Conservation (phyloP, 495 filamentous ascomycete genomes). For the Rhypophila decipiens region DNA sequence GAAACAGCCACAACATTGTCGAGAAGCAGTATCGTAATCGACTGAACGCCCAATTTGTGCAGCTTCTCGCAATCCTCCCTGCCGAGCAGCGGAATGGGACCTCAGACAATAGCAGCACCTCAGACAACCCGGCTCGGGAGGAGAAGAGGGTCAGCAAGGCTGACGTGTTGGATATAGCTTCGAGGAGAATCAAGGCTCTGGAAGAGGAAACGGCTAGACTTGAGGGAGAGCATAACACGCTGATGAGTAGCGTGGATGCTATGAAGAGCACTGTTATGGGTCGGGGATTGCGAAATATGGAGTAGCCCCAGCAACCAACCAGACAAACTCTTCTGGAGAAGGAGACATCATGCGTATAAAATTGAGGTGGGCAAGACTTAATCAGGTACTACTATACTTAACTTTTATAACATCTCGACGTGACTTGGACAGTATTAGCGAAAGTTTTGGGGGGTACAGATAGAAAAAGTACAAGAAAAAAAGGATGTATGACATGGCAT, state of each 20-base stretch:
- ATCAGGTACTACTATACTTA: too few species aligned
- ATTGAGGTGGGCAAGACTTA: too few species aligned
- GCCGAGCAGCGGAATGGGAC: neutral
- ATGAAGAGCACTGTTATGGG: conserved; percentile 4
- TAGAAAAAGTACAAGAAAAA: too few species aligned
- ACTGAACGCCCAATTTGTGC: conserved; percentile 23
- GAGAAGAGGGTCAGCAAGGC: conserved; percentile 25
- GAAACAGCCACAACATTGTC: conserved; percentile 24
- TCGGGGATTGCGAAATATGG: too few species aligned
- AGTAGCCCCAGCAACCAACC: too few species aligned
- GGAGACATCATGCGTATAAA: too few species aligned
- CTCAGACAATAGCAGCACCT: neutral
- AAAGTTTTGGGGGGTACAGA: too few species aligned
- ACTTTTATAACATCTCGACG: too few species aligned
- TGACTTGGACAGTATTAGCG: too few species aligned
- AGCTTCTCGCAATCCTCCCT: conserved; percentile 19
- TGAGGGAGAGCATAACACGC: conserved; percentile 8
- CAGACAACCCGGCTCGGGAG: neutral
- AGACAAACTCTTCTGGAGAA: too few species aligned
- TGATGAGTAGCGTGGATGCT: conserved; percentile 12
- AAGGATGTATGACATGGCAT: too few species aligned
- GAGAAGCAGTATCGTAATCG: conserved; percentile 27
- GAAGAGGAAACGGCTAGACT: conserved; percentile 11
- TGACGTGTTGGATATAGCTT: conserved; percentile 23
- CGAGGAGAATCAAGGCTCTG: conserved; percentile 15